Percentiles rank a stretch among this genome's conserved stretches.
phyloP scores from a whole-genome alignment of 2,329 filamentous ascomycete species.

The Diplodia mutila region DNA sequence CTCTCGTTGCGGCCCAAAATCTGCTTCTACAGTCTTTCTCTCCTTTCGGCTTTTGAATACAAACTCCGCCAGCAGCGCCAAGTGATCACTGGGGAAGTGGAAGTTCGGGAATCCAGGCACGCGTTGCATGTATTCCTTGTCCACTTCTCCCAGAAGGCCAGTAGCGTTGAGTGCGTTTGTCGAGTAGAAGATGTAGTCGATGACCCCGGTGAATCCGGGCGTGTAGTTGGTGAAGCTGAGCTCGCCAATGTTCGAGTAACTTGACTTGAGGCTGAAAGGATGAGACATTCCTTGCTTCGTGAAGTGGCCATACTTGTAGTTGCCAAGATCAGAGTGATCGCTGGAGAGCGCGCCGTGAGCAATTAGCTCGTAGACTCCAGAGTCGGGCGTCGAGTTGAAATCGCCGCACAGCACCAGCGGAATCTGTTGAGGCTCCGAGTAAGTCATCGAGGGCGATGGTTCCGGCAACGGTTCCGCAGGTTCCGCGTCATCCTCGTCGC shows the following conservation, averaged over 20 bases:
- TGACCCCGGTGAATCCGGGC: constrained; percentile 85
- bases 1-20: constrained; percentile 42
- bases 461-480: constrained; percentile 60
- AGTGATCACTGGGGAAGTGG: constrained; percentile 91
- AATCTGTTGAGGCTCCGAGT: constrained; percentile 82
- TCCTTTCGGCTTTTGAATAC: constrained; percentile 86
- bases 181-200: constrained; percentile 98
- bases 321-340: constrained; percentile 77
- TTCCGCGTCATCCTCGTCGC: constrained; percentile 53
- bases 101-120: constrained; percentile 93
- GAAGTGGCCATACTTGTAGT: constrained; percentile 88
- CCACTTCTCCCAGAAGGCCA: constrained; percentile 82
- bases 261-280: constrained; percentile 89
- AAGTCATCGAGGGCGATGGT: constrained; percentile 82
- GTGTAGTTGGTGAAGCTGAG: constrained; percentile 96
- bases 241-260: constrained; percentile 83
- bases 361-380: constrained; percentile 89
- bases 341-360: constrained; percentile 77
- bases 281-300: constrained; percentile 91
- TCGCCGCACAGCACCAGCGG: constrained; percentile 91
- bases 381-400: constrained; percentile 88
- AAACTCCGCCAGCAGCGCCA: constrained; percentile 88
- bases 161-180: constrained; percentile 86
- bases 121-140: constrained; percentile 79
- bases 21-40: constrained; percentile 52